A percentile compares a stretch with the other conserved stretches of the same genome.
Evolutionary conservation across 495 filamentous ascomycete species (phyloP).

Genomic region (Annulohypoxylon nitens): DNA sequence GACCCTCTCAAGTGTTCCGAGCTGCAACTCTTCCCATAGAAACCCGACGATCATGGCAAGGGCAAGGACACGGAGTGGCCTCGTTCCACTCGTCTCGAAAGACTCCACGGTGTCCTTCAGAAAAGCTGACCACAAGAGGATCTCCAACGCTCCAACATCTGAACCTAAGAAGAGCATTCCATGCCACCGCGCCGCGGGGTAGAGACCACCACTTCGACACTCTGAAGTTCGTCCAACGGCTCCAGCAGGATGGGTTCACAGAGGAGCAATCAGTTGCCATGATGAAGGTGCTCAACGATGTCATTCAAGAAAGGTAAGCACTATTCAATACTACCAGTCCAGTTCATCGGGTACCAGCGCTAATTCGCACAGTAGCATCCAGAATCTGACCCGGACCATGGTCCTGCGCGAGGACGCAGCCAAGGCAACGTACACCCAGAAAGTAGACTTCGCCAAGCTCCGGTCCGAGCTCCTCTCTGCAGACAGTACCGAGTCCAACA

Average conservation of each 20-base stretch:
- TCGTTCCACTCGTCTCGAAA: constrained; percentile 36
- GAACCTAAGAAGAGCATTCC: constrained; percentile 69
- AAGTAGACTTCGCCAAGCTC: constrained; percentile 99
- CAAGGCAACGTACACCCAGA: constrained; percentile 93
- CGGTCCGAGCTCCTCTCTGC: constrained; percentile 91
- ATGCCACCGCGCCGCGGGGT: constrained; percentile 68
- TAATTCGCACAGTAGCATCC: constrained; percentile 70
- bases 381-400: constrained; percentile 98
- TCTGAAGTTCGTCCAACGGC: constrained; percentile 92
- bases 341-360: constrained; percentile 7
- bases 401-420: constrained; percentile 93
- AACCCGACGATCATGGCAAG: constrained; percentile 31
- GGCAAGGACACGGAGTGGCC: constrained; percentile 32
- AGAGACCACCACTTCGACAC: constrained; percentile 98
- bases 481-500: constrained; percentile 88
- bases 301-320: constrained; percentile 88
- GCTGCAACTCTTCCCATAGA: constrained; percentile 46
- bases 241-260: constrained; percentile 92
- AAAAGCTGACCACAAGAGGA: constrained; percentile 20
- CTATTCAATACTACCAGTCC: constrained; percentile 19
- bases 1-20: constrained; percentile 41
- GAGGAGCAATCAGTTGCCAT: constrained; percentile 95
- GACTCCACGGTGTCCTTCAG: not conserved
- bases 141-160: constrained; percentile 47
- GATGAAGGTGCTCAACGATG: constrained; percentile 97